Base-by-base conservation (phyloP, 2,329 filamentous ascomycete genomes). In the Kalmusia sp. region DNA sequence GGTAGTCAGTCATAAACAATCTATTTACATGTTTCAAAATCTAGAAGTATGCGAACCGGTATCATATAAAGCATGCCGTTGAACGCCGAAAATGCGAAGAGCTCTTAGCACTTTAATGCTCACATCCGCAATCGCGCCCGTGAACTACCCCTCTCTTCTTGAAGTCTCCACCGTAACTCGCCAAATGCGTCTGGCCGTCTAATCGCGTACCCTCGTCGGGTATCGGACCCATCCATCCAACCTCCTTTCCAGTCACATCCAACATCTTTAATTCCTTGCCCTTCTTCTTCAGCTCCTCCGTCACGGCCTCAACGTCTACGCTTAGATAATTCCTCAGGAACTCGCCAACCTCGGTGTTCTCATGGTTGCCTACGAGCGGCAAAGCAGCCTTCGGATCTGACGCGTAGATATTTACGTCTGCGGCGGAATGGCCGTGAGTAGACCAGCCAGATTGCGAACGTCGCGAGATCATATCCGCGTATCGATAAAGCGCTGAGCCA, bases 361-460 rank as follows among this genome's bases (percentile, higher is more conserved):
- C 95, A 49, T 96, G 88, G 72, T 98, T 98, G 6, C 93, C 93
- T 3, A 85, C 79, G 6, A 96, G 80, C 12, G 82, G 80, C 37
- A 84, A 82, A 0, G 87, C 84, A 25, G 79, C 77, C 31, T 84
- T 81, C 0, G 84, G 81, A 3, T 90, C 87, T 0, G 90, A 93
- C 47, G 90, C 89, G 77, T 98, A 99, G 62, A 99, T 91, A 74
- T 99, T 99, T 43, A 99, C 95, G 71, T 99, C 95, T 6, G 95
- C 92, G 46, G 89, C 95, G 70, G 69, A 68, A 77, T 99, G 95
- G 24, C 95, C 95, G 72, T 97, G 93, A 0, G 93, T 96, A 59
- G 85, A 88, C 95, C 95, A 99, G 12, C 95, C 96, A 37, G 96
- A 85, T 69, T 96, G 92, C 1, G 93, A 91, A 55, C 95, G 86